Evolutionary conservation across 2,329 filamentous ascomycete genomes (phyloP).

Genomic region (Alternaria infectoria): DNA sequence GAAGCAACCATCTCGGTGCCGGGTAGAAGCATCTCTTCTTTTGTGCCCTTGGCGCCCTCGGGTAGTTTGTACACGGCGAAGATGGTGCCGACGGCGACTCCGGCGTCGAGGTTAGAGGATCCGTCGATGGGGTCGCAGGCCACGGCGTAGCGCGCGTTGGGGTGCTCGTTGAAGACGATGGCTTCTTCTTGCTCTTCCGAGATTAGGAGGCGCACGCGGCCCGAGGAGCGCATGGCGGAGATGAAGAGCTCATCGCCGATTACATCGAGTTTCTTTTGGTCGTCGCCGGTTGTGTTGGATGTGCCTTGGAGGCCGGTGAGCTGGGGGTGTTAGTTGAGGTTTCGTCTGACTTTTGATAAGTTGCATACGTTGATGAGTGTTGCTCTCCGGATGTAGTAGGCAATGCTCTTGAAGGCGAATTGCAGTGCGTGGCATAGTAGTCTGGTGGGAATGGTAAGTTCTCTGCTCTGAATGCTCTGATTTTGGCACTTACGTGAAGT

Average conservation of each 20-base stretch:
- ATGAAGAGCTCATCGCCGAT: constrained; percentile 99
- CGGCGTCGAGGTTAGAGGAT: constrained; percentile 95
- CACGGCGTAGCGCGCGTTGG: constrained; percentile 84
- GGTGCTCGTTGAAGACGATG: constrained; percentile 81
- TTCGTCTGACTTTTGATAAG: too few relatives aligned
- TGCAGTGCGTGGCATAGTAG: constrained; percentile 96
- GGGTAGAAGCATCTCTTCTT: constrained; percentile 86
- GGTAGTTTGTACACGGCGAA: constrained; percentile 92
- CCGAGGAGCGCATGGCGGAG: constrained; percentile 89
- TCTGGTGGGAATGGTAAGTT: constrained; percentile 55
- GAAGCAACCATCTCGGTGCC: constrained; percentile 91
- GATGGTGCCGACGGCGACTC: constrained; percentile 97
- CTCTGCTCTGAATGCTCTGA: background rate
- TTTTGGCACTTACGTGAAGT: constrained; percentile 80
- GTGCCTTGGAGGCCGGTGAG: constrained; percentile 93
- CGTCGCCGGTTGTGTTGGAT: constrained; percentile 93
- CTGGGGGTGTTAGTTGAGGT: constrained; percentile 39
- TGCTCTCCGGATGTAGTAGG: constrained; percentile 97
- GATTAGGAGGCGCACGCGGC: constrained; percentile 89
- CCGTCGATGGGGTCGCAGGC: constrained; percentile 98
- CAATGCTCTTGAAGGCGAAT: constrained; percentile 99
- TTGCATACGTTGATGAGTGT: constrained; percentile 78
- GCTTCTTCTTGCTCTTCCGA: constrained; percentile 96
- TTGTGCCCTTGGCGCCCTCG: constrained; percentile 74
- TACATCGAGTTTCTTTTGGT: constrained; percentile 99